Base-by-base conservation (phyloP, 306 rosid genomes). In the Alnus glutinosa region DNA sequence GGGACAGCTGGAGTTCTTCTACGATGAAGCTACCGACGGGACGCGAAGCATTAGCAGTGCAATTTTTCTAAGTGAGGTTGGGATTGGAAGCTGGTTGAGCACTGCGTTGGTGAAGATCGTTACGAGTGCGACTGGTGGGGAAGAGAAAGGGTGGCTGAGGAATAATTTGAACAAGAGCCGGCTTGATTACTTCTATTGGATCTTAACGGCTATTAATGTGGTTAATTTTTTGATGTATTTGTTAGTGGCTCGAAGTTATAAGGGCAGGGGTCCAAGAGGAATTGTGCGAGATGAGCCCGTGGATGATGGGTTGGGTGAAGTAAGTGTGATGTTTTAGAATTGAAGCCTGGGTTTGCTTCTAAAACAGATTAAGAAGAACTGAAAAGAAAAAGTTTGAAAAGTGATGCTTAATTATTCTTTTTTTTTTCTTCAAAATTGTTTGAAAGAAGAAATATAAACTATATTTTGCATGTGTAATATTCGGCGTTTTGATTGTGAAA, bases 1-100 rank as follows among this genome's bases (percentile, higher is more conserved):
- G 15, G 94, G 97, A 10, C 93, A 90, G 55, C 58, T 88, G 62
- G 97, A 92, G 82, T 92, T 88, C 42, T 92, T 90, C 66, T 88
- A 90, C 75, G 89, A 88, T 18, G 90, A 88, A 71, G 90, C 92
- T 1, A 89, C 94, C 0, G 94, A 90, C 9, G 93, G 93, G 4
- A 89, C 89, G 3, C 74, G 88, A 48, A 89, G 93, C 66, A 76
- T 89, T 15, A 87, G 90, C 23, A 89, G 91, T 75, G 93, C 91
- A 0, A 47, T 87, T 77, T 89, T 87, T 70, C 64, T 89, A 71
- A 58, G 75, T 57, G 90, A 86, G 86, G 49, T 84, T 63, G 93
- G 93, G 68, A 87, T 88, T 0, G 90, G 90, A 76, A 84, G 89
- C 23, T 90, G 91, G 93, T 62, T 88, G 28, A 88, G 88, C 72